phyloP scores from a whole-genome alignment of 2,329 filamentous ascomycete species.

The Biscogniauxia mediterranea region DNA sequence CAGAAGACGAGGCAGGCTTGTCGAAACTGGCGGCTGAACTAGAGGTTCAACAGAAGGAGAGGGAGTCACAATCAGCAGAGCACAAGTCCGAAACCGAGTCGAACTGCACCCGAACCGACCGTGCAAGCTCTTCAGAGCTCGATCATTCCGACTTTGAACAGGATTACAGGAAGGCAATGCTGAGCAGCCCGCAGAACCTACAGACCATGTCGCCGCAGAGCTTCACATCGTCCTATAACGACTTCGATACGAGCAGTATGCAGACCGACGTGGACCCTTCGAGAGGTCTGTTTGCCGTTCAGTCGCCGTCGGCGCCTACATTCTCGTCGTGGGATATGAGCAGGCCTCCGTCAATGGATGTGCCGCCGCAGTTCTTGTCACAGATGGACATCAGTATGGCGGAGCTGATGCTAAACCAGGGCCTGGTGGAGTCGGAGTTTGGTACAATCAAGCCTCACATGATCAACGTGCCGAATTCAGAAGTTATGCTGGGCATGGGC shows the following conservation, averaged over 20 bases:
- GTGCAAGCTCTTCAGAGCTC: slow-evolving; percentile 53
- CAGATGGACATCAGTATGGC: slow-evolving; percentile 41
- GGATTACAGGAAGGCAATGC: slow-evolving; percentile 51
- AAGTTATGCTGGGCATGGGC: slow-evolving; percentile 56
- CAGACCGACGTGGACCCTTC: slow-evolving; percentile 29
- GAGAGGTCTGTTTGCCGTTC: slow-evolving; percentile 28
- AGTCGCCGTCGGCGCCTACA: slow-evolving; percentile 29
- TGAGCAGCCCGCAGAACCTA: slow-evolving; percentile 40
- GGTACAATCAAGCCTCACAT: slow-evolving; percentile 56
- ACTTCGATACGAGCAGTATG: slow-evolving; percentile 37
- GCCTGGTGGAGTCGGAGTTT: slow-evolving; percentile 51
- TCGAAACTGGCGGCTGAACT: slow-evolving; percentile 56
- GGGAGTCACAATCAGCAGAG: slow-evolving; percentile 30
- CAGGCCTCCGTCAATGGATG: slow-evolving; percentile 35
- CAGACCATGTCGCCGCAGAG: slow-evolving; percentile 55
- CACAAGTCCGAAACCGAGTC: slow-evolving; percentile 38
- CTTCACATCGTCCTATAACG: slow-evolving; percentile 42
- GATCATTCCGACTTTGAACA: slow-evolving; percentile 56
- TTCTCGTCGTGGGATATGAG: slow-evolving; percentile 36
- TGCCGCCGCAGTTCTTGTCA: slow-evolving; percentile 42
- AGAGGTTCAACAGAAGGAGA: slow-evolving; percentile 44
- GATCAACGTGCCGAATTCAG: slow-evolving; percentile 50
- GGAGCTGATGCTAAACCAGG: slow-evolving; percentile 48
- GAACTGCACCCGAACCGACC: slow-evolving; percentile 40
- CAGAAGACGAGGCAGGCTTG: slow-evolving; percentile 59